Percentiles rank a stretch among this genome's conserved stretches.
Conservation (phyloP, 2,329 filamentous ascomycete genomes). For the Pseudocercospora fijiensis region DNA sequence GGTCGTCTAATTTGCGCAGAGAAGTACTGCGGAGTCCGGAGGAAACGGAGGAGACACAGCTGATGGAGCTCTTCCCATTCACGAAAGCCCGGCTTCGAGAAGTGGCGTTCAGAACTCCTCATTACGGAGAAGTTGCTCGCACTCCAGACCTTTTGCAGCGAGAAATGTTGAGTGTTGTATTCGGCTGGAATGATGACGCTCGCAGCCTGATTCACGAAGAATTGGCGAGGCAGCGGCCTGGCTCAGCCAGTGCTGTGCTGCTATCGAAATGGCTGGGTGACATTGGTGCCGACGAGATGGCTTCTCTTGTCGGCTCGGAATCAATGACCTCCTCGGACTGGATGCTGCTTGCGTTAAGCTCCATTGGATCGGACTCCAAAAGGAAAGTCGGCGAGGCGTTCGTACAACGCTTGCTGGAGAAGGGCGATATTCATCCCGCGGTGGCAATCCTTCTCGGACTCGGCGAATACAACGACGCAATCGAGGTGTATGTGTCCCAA, state of each 20-base stretch:
- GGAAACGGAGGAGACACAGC: constrained; percentile 56
- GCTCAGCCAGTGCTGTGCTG: constrained; percentile 76
- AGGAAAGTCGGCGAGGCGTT: constrained; percentile 90
- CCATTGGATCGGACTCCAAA: constrained; percentile 73
- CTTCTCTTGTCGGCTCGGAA: constrained; percentile 69
- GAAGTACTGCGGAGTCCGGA: constrained; percentile 78
- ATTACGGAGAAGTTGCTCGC: constrained; percentile 47
- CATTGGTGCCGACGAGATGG: constrained; percentile 76
- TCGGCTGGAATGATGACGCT: constrained; percentile 89
- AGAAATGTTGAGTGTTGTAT: constrained; percentile 91
- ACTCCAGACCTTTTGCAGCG: constrained; percentile 71
- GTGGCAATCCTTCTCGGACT: constrained; percentile 90
- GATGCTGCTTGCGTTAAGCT: constrained; percentile 91
- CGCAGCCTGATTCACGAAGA: constrained; percentile 82
- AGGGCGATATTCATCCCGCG: constrained; percentile 85
- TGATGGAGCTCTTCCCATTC: constrained; percentile 81
- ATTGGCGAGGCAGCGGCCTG: constrained; percentile 67
- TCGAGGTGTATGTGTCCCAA: constrained; percentile 93
- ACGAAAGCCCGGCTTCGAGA: constrained; percentile 78
- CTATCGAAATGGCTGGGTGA: constrained; percentile 92
- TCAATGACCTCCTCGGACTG: constrained; percentile 93
- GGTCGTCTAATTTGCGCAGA: constrained; percentile 71
- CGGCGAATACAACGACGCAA: constrained; percentile 88
- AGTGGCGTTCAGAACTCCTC: constrained; percentile 73
- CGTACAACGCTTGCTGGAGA: constrained; percentile 84